Percentiles rank a stretch among this genome's conserved stretches.
Evolutionary conservation across 2,329 filamentous ascomycete species (phyloP).

Genomic region (Emmonsia crescens): DNA sequence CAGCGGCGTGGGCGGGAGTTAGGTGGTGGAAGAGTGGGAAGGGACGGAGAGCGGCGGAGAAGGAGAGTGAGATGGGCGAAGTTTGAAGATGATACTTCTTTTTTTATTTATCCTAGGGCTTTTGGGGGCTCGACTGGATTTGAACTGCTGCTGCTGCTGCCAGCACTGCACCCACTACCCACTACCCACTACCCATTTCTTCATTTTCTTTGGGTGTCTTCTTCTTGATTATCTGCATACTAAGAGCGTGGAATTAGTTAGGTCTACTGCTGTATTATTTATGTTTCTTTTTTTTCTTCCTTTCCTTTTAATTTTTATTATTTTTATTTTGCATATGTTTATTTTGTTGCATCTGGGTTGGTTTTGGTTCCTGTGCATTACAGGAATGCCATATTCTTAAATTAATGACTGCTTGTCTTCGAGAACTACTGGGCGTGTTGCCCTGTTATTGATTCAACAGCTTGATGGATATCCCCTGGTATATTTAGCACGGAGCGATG

Average conservation of each 20-base stretch:
- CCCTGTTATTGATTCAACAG: no score
- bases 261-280: conserved; percentile 2
- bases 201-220: not conserved
- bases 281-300: conserved; percentile 1
- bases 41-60: conserved; percentile 16
- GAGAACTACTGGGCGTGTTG: no score
- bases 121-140: not conserved
- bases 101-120: conserved; percentile 3
- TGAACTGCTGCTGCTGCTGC: not conserved
- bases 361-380: no score
- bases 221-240: not conserved
- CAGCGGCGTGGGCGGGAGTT: conserved; percentile 34
- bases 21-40: conserved; percentile 20
- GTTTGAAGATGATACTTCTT: not conserved
- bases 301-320: conserved; percentile 3
- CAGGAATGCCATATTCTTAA: not conserved
- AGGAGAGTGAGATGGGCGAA: conserved; percentile 8
- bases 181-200: not conserved
- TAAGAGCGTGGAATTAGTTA: not conserved
- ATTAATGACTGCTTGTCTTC: no score
- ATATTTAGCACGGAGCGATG: no score
- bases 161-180: not conserved
- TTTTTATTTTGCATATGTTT: not conserved
- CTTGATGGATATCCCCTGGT: no score
- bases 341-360: not conserved